Conservation (phyloP, 495 filamentous ascomycete species). For the Tetracladium setigerum region DNA sequence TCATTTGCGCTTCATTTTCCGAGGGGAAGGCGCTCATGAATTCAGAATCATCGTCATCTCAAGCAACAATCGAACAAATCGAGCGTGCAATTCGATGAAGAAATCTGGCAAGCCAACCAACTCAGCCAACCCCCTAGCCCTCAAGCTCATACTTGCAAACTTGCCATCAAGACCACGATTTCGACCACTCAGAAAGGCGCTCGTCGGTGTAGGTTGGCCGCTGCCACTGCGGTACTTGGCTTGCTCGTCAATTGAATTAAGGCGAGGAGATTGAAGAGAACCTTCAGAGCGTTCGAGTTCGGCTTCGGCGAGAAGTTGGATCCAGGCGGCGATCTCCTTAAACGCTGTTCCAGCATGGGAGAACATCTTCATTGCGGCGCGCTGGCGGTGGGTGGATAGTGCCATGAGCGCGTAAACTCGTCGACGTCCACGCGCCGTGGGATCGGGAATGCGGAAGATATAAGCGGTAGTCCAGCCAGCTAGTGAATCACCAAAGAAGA, state of each 20-base stretch:
- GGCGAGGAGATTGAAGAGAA: constrained; percentile 16
- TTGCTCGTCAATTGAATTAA: constrained; percentile 20
- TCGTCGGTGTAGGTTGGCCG: constrained; percentile 39
- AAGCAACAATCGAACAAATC: constrained; percentile 67
- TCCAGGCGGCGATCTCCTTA: constrained; percentile 65
- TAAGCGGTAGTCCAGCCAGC: constrained; percentile 89
- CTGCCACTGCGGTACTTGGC: constrained; percentile 7
- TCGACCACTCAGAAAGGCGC: constrained; percentile 56
- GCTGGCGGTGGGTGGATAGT: constrained; percentile 63
- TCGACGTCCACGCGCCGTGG: constrained; percentile 77
- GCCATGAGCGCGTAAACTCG: constrained; percentile 84
- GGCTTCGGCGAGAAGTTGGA: constrained; percentile 51
- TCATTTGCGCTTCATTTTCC: not conserved
- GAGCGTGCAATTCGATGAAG: constrained; percentile 77
- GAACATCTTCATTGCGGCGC: constrained; percentile 66
- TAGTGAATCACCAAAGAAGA: constrained; percentile 78
- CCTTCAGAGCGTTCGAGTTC: constrained; percentile 43
- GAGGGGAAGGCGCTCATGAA: not conserved
- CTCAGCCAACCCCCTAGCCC: constrained; percentile 73
- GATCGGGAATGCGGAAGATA: constrained; percentile 82
- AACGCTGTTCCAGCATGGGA: constrained; percentile 69
- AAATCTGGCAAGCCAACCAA: constrained; percentile 80
- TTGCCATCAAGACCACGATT: constrained; percentile 50
- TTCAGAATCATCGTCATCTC: constrained; percentile 37
- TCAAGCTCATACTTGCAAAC: constrained; percentile 40